Percentiles rank a stretch among this genome's conserved stretches.
Evolutionary conservation across 2,329 filamentous ascomycete species (phyloP).

Genomic region (Beauveria varroae): DNA sequence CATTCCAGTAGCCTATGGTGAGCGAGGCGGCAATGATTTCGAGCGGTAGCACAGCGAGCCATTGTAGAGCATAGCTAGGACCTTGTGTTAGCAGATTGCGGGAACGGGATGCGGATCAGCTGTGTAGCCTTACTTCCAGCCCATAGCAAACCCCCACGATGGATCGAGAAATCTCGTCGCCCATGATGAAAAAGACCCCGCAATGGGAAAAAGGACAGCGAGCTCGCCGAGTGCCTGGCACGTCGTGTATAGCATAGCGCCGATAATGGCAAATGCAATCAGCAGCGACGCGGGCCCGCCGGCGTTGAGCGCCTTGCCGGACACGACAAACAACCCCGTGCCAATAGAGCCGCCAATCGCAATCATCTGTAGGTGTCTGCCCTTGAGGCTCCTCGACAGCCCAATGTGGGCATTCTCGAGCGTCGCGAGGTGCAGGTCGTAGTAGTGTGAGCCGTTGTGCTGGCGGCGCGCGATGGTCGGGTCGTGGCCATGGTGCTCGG

Average conservation of each 20-base stretch:
- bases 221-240: conserved; percentile 89
- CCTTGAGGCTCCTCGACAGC: conserved; percentile 70
- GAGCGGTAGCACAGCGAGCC: conserved; percentile 74
- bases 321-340: conserved; percentile 81
- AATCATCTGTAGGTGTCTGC: conserved; percentile 92
- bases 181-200: conserved; percentile 86
- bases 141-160: conserved; percentile 92
- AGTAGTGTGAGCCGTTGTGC: conserved; percentile 40
- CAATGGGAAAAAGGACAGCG: conserved; percentile 82
- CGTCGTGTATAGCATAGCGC: conserved; percentile 84
- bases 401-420: conserved; percentile 70
- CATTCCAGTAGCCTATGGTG: conserved; percentile 75
- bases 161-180: conserved; percentile 89
- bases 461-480: conserved; percentile 17
- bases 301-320: conserved; percentile 59
- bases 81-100: background rate
- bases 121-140: conserved; percentile 64
- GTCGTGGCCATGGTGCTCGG: conserved; percentile 37
- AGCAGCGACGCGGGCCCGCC: conserved; percentile 75
- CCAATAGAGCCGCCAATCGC: conserved; percentile 89
- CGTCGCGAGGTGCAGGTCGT: conserved; percentile 50
- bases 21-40: conserved; percentile 84
- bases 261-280: conserved; percentile 71
- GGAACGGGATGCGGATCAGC: background rate
- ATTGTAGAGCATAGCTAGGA: conserved; percentile 72